A percentile compares a stretch with the other conserved stretches of the same genome.
phyloP scores from a whole-genome alignment of 495 filamentous ascomycete genomes.

The Rhypophila decipiens region DNA sequence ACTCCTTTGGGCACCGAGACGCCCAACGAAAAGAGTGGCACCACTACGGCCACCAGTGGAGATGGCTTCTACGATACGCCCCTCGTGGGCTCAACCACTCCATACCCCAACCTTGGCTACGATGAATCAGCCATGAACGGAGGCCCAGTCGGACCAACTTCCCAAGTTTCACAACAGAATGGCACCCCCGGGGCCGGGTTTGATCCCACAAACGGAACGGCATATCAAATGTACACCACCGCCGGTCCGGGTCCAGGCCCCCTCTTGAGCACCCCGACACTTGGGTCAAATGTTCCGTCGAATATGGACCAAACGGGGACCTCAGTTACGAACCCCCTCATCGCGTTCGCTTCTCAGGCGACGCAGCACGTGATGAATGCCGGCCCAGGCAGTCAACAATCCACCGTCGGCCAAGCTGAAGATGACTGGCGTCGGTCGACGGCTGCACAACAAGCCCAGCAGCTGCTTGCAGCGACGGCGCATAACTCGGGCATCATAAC shows the following conservation, averaged over 20 bases:
- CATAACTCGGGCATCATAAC: neutral
- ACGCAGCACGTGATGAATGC: slow-evolving; percentile 24
- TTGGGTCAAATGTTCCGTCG: no score
- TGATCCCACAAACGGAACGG: slow-evolving; percentile 9
- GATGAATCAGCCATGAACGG: slow-evolving; percentile 4
- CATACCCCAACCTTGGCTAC: slow-evolving; percentile 20
- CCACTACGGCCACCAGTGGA: slow-evolving; percentile 14
- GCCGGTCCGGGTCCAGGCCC: no score
- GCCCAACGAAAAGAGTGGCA: slow-evolving; percentile 10
- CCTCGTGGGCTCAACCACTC: slow-evolving; percentile 4
- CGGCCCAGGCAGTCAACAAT: no score
- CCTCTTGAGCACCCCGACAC: no score
- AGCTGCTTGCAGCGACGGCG: slow-evolving; percentile 5
- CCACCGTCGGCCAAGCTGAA: slow-evolving; percentile 14
- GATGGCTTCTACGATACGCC: slow-evolving; percentile 18
- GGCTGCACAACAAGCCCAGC: slow-evolving; percentile 12
- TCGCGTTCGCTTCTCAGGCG: slow-evolving; percentile 30
- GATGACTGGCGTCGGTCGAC: slow-evolving; percentile 21
- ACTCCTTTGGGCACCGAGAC: neutral
- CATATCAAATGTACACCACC: no score
- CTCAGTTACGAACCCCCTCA: slow-evolving; percentile 19
- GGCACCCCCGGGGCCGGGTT: no score
- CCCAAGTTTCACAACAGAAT: neutral
- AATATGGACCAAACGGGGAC: no score
- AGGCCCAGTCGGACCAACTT: slow-evolving; percentile 23